phyloP scores from a whole-genome alignment of 2,329 filamentous ascomycete species.

The Leptodontidium sp. region DNA sequence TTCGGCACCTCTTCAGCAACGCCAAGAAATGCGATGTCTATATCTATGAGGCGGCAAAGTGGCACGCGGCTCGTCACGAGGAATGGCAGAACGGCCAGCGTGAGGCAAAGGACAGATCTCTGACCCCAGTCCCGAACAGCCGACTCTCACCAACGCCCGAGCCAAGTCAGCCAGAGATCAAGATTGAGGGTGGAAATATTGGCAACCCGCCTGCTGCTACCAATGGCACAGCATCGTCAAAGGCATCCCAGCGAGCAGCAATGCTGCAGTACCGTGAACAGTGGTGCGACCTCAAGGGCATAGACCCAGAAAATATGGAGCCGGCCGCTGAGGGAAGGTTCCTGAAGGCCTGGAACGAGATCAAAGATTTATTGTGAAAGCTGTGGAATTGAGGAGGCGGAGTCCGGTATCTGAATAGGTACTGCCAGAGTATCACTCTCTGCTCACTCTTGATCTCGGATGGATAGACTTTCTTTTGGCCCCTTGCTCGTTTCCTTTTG shows the following conservation, averaged over 20 bases:
- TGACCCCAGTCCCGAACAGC: background rate
- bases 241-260: too few species aligned
- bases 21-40: background rate
- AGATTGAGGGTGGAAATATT: background rate
- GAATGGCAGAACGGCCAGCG: background rate
- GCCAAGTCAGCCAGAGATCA: background rate
- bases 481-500: background rate
- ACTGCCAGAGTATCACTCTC: background rate
- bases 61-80: background rate
- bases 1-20: constrained; percentile 2
- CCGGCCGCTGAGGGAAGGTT: background rate
- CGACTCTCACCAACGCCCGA: background rate
- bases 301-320: background rate
- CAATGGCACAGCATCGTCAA: background rate
- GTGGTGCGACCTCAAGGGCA: background rate
- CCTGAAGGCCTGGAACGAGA: constrained; percentile 10
- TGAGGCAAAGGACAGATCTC: constrained; percentile 3
- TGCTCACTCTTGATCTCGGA: background rate
- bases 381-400: background rate
- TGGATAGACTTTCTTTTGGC: constrained; percentile 7
- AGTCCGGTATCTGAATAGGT: background rate
- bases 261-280: background rate
- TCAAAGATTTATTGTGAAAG: constrained; percentile 8
- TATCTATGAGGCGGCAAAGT: constrained; percentile 10
- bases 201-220: background rate